These are phyloP conservation scores for Thraustochytrium striatum DNA, from an alignment of 352 stramenopile species.

Conservation along the genomic window DNA sequence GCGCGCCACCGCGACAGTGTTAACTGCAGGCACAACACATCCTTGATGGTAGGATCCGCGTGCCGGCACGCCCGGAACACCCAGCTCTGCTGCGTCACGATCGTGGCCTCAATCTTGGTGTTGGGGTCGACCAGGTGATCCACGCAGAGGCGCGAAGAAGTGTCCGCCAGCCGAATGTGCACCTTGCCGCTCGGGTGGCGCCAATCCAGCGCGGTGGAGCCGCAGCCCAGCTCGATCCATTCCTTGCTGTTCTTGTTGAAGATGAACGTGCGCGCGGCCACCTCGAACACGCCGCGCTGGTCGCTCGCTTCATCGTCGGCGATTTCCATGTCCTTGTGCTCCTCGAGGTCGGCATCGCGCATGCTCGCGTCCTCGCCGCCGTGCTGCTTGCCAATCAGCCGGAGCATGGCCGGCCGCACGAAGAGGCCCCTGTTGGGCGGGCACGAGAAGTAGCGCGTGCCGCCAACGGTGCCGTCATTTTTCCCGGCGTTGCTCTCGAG, in stretches of 20 bases:
- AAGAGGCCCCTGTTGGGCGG: slow-evolving; percentile 6
- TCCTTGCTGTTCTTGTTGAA: slow-evolving; percentile 44
- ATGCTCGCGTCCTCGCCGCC: not conserved
- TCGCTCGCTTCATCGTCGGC: not conserved
- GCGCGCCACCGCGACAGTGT: not conserved
- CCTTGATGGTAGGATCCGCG: slow-evolving; percentile 11
- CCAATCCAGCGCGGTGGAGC: not conserved
- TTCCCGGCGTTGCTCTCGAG: slow-evolving; percentile 7
- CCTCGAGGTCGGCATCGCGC: not conserved
- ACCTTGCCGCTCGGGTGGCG: not conserved
- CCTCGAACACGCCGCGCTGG: slow-evolving; percentile 1
- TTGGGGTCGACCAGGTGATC: slow-evolving; percentile 27
- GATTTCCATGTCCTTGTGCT: slow-evolving; percentile 6
- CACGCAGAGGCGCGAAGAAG: not conserved
- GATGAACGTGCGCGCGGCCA: slow-evolving; percentile 27
- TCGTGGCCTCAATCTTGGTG: slow-evolving; percentile 28
- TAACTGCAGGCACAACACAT: slow-evolving; percentile 42
- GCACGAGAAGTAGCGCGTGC: slow-evolving; percentile 31
- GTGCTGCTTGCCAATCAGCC: not conserved
- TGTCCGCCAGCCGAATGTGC: not conserved
- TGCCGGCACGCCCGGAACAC: slow-evolving; percentile 23
- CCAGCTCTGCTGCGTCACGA: slow-evolving; percentile 42
- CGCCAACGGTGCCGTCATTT: slow-evolving; percentile 37
- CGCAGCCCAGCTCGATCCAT: slow-evolving; percentile 41
- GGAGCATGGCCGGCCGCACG: slow-evolving; percentile 20